These are phyloP conservation scores for Favolaschia claudopus DNA, from an alignment of 768 basidiomycete species.

Conservation along the genomic window DNA sequence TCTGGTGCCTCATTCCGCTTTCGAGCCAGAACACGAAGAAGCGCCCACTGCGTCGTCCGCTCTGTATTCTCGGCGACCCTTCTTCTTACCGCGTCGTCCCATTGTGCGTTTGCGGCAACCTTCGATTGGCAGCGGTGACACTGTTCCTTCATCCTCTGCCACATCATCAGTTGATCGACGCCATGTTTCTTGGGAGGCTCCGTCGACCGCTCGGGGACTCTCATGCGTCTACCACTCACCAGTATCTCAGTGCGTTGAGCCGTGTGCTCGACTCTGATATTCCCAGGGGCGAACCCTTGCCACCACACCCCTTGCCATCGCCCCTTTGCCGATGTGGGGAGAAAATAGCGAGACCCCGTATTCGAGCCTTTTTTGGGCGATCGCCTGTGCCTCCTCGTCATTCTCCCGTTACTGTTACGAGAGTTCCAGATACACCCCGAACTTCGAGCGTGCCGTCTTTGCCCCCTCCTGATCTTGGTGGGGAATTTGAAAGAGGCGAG, in stretches of 20 bases:
- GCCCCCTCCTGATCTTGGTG: conserved; percentile 40
- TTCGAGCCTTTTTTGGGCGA: conserved; percentile 17
- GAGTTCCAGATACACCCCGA: not conserved
- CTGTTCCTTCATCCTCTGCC: conserved; percentile 18
- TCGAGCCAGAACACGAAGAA: conserved; percentile 12
- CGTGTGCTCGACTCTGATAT: conserved; percentile 24
- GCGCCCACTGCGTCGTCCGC: conserved; percentile 3
- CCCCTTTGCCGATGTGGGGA: conserved; percentile 1
- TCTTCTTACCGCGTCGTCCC: conserved; percentile 4
- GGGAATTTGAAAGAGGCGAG: conserved; percentile 28
- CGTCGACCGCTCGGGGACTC: conserved; percentile 18
- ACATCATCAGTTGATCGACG: conserved; percentile 24
- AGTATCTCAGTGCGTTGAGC: conserved; percentile 22
- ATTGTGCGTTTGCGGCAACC: conserved; percentile 18
- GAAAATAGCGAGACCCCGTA: conserved; percentile 16
- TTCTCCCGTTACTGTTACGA: not conserved
- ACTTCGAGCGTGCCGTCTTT: conserved; percentile 33
- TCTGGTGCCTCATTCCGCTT: not conserved
- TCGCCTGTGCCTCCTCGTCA: conserved; percentile 4
- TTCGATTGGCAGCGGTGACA: conserved; percentile 8
- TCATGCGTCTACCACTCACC: conserved; percentile 16
- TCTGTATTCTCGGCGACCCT: conserved; percentile 10
- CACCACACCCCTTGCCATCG: not conserved
- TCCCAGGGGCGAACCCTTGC: not conserved
- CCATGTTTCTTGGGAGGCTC: conserved; percentile 26